Percentiles rank a stretch among this genome's conserved stretches.
These are phyloP conservation scores for Boletus rex-veris DNA, from an alignment of 768 basidiomycete genomes.

Conservation along the genomic window DNA sequence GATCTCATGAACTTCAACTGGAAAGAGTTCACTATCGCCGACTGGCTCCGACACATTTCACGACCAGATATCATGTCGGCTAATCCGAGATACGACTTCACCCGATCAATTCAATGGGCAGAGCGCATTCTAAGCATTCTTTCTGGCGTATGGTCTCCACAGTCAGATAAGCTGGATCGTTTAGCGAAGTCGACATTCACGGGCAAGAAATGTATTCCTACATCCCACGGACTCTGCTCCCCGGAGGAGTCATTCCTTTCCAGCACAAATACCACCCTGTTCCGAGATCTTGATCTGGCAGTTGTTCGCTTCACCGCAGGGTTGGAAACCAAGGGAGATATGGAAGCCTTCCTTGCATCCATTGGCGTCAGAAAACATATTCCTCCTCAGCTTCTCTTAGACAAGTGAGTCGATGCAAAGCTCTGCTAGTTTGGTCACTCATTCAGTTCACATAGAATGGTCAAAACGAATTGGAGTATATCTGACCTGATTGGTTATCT, in stretches of 20 bases:
- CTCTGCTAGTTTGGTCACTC: background rate
- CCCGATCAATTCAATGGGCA: conserved; percentile 64
- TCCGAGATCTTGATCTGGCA: background rate
- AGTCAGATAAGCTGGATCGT: conserved; percentile 34
- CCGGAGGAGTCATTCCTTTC: conserved; percentile 76
- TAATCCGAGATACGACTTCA: conserved; percentile 54
- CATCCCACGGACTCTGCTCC: conserved; percentile 54
- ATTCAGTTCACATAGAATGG: background rate
- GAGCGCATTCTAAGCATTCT: conserved; percentile 67
- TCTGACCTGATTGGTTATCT: background rate
- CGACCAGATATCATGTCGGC: conserved; percentile 37
- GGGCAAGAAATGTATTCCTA: conserved; percentile 40
- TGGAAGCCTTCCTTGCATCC: background rate
- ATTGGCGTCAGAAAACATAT: background rate
- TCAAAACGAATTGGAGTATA: background rate
- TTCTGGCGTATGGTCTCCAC: conserved; percentile 65
- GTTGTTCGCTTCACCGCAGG: background rate
- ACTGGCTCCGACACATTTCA: conserved; percentile 74
- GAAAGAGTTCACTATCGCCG: conserved; percentile 64
- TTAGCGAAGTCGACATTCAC: conserved; percentile 34
- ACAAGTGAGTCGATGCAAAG: background rate
- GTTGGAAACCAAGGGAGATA: conserved; percentile 35
- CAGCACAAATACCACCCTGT: conserved; percentile 54
- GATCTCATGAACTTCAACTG: conserved; percentile 64
- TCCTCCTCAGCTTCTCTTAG: background rate